Percentiles rank a stretch among this genome's conserved stretches.
phyloP scores from a whole-genome alignment of 2,329 filamentous ascomycete genomes.

The Sclerotinia trifoliorum region DNA sequence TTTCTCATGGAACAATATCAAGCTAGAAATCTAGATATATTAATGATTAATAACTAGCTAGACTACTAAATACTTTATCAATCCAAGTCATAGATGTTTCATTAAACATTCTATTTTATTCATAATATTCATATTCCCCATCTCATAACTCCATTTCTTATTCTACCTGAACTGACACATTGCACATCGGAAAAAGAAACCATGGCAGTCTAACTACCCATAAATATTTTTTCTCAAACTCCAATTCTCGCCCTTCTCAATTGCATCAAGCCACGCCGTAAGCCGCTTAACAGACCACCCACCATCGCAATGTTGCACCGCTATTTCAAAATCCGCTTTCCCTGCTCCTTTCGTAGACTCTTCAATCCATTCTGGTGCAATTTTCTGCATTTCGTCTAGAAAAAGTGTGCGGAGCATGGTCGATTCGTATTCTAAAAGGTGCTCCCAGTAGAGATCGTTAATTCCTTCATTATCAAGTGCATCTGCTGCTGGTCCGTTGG shows the following conservation, averaged over 20 bases:
- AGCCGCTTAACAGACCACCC: slow-evolving; percentile 8
- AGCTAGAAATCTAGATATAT: too few species aligned
- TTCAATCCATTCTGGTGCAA: slow-evolving; percentile 28
- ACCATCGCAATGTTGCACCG: slow-evolving; percentile 28
- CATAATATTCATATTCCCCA: too few species aligned
- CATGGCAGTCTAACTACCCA: slow-evolving; percentile 6
- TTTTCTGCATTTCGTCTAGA: slow-evolving; percentile 37
- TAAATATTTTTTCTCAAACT: slow-evolving; percentile 22
- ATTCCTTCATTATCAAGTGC: slow-evolving; percentile 44
- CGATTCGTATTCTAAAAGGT: slow-evolving; percentile 44
- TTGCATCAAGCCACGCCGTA: slow-evolving; percentile 22
- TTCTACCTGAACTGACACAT: too few species aligned
- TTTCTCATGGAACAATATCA: slow-evolving; percentile 18
- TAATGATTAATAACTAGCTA: too few species aligned
- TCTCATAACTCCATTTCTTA: too few species aligned
- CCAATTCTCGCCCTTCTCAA: slow-evolving; percentile 18
- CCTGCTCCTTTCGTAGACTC: slow-evolving; percentile 31
- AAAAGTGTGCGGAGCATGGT: slow-evolving; percentile 43
- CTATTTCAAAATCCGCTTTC: slow-evolving; percentile 40
- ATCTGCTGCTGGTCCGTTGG: slow-evolving; percentile 23
- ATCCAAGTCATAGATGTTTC: too few species aligned
- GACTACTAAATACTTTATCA: too few species aligned
- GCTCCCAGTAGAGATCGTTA: slow-evolving; percentile 44
- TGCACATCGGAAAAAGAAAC: too few species aligned
- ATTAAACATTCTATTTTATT: too few species aligned